A percentile compares a stretch with the other conserved stretches of the same genome.
These are phyloP conservation scores for Mucor indicus DNA, from an alignment of 371 early-diverging fungal genomes.

Conservation along the genomic window DNA sequence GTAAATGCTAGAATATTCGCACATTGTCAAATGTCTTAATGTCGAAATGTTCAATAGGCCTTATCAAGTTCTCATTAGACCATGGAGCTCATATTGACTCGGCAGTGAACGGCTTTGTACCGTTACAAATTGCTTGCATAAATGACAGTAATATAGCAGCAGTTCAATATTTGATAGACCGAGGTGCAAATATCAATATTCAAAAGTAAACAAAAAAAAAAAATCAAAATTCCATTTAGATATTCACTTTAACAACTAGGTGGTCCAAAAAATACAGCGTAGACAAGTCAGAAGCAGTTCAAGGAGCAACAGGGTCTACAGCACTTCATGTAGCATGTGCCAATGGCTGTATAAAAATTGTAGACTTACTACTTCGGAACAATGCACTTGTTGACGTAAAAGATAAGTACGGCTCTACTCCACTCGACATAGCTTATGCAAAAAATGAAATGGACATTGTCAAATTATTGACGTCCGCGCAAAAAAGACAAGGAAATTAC, in stretches of 20 bases:
- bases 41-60: slow-evolving; percentile 32
- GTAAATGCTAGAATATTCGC: too few relatives aligned
- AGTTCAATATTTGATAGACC: slow-evolving; percentile 60
- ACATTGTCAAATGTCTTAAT: too few relatives aligned
- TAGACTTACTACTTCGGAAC: slow-evolving; percentile 58
- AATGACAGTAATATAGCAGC: slow-evolving; percentile 53
- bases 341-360: slow-evolving; percentile 57
- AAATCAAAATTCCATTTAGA: not conserved
- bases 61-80: slow-evolving; percentile 59
- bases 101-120: slow-evolving; percentile 54
- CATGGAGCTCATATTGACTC: slow-evolving; percentile 64
- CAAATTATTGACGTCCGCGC: slow-evolving; percentile 24
- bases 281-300: slow-evolving; percentile 22
- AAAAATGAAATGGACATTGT: slow-evolving; percentile 56
- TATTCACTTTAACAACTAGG: slow-evolving; percentile 8
- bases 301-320: slow-evolving; percentile 58
- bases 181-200: slow-evolving; percentile 64
- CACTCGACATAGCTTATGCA: slow-evolving; percentile 56
- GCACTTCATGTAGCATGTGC: slow-evolving; percentile 77
- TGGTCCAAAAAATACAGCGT: slow-evolving; percentile 27
- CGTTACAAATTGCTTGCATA: slow-evolving; percentile 61
- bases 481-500: not conserved
- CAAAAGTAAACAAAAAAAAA: slow-evolving; percentile 29
- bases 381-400: slow-evolving; percentile 56
- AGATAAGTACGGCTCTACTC: slow-evolving; percentile 67